Evolutionary conservation across 257 asterid species (phyloP).

Genomic region (Solanum piurae): DNA sequence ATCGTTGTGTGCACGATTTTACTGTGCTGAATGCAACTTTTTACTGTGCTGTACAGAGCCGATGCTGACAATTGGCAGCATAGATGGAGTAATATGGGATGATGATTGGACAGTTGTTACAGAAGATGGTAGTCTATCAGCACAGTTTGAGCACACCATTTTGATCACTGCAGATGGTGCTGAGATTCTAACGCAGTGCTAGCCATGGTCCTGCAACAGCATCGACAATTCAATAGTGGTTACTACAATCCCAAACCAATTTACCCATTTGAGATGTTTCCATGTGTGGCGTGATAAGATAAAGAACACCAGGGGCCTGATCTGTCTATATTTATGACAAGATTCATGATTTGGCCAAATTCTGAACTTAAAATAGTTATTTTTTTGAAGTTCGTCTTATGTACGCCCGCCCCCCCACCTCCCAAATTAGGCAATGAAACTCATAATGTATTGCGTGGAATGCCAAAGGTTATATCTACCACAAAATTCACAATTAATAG

Average conservation of each 20-base stretch:
- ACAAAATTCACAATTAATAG: background rate
- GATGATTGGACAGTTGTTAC: conserved; percentile 94
- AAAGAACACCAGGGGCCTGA: background rate
- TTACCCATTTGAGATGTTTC: background rate
- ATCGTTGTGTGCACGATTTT: background rate
- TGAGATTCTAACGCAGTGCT: conserved; percentile 74
- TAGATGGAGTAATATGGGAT: conserved; percentile 69
- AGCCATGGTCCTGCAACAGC: background rate
- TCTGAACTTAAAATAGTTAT: background rate
- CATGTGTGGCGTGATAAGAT: background rate
- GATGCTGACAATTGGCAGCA: conserved; percentile 87
- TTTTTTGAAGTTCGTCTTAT: background rate
- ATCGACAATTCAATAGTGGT: background rate
- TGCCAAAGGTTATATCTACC: background rate
- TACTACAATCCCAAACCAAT: background rate
- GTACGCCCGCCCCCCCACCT: too few species aligned
- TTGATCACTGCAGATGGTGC: conserved; percentile 71
- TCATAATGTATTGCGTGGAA: background rate
- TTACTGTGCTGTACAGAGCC: conserved; percentile 48
- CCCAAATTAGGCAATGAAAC: background rate
- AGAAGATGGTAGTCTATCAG: conserved; percentile 89
- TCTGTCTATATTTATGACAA: background rate
- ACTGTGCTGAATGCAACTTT: background rate
- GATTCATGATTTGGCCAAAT: background rate
- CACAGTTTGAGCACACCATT: conserved; percentile 95